Conservation (phyloP, 116 monocot genomes). For the Phalaenopsis hybrid region DNA sequence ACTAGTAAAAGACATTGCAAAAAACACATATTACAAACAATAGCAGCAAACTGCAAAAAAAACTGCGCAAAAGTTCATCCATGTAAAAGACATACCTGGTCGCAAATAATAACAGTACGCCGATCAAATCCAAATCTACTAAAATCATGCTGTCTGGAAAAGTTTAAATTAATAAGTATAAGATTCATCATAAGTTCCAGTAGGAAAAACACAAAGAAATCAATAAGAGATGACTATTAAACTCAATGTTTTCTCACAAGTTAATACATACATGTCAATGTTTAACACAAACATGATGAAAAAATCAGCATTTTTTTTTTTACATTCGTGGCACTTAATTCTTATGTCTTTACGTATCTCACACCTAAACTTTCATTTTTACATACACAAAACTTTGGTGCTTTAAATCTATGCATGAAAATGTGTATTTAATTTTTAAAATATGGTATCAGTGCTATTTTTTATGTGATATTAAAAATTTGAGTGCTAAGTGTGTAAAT, state of each 20-base stretch:
- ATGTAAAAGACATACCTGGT: conserved; percentile 57
- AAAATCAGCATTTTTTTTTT: not conserved
- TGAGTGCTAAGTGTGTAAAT: no score
- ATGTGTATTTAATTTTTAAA: no score
- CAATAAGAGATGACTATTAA: conserved; percentile 1
- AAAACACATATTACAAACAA: not conserved
- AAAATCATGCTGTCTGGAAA: conserved; percentile 70
- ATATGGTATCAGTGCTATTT: no score
- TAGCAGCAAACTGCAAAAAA: not conserved
- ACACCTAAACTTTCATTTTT: no score
- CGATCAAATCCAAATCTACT: conserved; percentile 51
- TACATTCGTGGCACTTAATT: no score
- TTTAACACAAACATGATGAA: not conserved
- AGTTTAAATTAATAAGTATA: not conserved
- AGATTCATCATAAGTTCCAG: not conserved
- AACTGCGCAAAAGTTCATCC: not conserved
- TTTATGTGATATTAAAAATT: no score
- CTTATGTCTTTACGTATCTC: no score
- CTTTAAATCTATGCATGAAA: no score
- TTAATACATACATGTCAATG: not conserved
- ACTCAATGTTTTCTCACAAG: not conserved
- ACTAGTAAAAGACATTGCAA: not conserved
- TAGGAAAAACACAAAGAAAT: not conserved
- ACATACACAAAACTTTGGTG: no score
- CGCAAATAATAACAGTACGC: conserved; percentile 81